Evolutionary conservation across 1,284 basidiomycete genomes (phyloP).

Genomic region (Apiotrichum gracile): DNA sequence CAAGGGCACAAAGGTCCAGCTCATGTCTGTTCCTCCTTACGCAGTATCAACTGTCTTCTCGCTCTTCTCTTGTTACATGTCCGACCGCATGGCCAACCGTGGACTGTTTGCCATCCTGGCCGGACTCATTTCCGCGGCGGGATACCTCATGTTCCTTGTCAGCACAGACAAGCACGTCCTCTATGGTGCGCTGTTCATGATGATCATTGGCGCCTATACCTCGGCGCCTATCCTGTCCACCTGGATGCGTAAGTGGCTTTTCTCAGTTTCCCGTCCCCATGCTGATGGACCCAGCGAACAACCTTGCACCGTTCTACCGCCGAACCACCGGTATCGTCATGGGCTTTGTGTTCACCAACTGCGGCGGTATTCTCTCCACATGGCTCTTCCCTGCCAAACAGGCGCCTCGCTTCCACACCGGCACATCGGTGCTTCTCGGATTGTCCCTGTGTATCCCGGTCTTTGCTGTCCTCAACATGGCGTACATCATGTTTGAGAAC

Average conservation of each 20-base stretch:
- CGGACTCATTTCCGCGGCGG: conserved; percentile 23
- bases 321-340: conserved; percentile 56
- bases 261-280: too few species aligned
- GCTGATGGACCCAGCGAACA: conserved; percentile 48
- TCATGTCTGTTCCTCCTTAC: conserved; percentile 56
- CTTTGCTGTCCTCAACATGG: conserved; percentile 15
- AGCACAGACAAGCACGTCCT: conserved; percentile 24
- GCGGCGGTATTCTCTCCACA: conserved; percentile 56
- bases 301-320: conserved; percentile 55
- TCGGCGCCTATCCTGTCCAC: conserved; percentile 29
- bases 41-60: conserved; percentile 52
- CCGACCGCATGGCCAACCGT: conserved; percentile 55
- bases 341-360: conserved; percentile 54
- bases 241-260: conserved; percentile 23
- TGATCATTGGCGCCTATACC: conserved; percentile 39
- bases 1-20: conserved; percentile 29
- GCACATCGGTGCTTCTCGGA: conserved; percentile 31
- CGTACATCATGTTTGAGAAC: conserved; percentile 16
- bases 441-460: conserved; percentile 8
- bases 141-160: conserved; percentile 38
- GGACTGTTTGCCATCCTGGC: conserved; percentile 37
- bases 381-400: conserved; percentile 53
- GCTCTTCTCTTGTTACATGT: conserved; percentile 52
- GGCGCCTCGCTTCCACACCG: conserved; percentile 48
- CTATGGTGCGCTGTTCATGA: conserved; percentile 41